These are phyloP conservation scores for Naganishia randhawae DNA, from an alignment of 768 basidiomycete genomes.

Conservation along the genomic window DNA sequence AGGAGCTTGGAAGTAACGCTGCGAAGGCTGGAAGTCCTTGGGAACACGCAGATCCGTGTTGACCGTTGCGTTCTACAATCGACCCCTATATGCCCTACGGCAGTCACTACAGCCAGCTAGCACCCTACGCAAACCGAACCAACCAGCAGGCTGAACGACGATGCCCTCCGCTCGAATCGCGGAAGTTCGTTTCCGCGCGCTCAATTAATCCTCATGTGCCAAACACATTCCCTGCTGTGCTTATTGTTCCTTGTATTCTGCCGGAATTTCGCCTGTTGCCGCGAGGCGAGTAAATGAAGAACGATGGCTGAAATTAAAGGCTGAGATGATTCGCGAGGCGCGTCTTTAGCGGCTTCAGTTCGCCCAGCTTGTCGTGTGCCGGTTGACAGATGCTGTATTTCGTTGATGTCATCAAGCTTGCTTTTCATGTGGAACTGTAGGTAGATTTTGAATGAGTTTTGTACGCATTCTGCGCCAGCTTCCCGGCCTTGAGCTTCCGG, in stretches of 20 bases:
- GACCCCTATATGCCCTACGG: neutral
- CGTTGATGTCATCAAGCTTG: neutral
- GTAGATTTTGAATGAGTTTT: no score
- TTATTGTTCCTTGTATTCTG: neutral
- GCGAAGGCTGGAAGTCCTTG: neutral
- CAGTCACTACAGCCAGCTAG: neutral
- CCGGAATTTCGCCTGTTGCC: neutral
- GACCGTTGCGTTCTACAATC: neutral
- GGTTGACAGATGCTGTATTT: neutral
- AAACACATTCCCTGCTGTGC: neutral
- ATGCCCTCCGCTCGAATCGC: neutral
- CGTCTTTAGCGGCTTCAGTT: neutral
- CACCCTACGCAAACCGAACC: neutral
- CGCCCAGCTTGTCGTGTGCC: neutral
- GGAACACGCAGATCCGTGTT: neutral
- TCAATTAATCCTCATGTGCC: conserved; percentile 17
- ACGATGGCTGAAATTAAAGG: conserved; percentile 17
- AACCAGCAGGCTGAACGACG: neutral
- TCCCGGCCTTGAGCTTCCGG: no score
- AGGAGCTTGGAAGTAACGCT: neutral
- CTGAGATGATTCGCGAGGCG: neutral
- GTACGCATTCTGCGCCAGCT: no score
- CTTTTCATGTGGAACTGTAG: neutral
- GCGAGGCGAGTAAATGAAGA: neutral
- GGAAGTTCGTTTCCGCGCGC: neutral